phyloP scores from a whole-genome alignment of 176 grass and related monocot species.

The Raddia distichophylla region DNA sequence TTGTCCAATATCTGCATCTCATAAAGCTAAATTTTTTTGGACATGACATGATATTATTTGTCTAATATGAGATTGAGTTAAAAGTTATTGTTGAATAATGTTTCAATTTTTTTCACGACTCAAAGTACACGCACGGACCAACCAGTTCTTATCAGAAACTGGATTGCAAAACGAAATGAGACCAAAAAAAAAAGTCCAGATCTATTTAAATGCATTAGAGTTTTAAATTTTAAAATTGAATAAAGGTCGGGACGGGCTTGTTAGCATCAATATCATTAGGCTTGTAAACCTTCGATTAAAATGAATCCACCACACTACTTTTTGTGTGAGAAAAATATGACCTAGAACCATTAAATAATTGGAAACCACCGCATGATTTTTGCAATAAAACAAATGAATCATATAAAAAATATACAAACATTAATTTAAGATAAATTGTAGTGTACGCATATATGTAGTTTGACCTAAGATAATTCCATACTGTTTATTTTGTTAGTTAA shows the following conservation, averaged over 20 bases:
- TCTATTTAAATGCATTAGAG: neutral
- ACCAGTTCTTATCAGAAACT: neutral
- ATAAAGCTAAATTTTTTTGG: no score
- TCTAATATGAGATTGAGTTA: no score
- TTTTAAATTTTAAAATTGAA: neutral
- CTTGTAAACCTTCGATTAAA: neutral
- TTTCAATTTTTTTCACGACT: neutral
- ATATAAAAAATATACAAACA: no score
- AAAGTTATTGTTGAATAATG: neutral
- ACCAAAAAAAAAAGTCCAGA: neutral
- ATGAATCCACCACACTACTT: neutral
- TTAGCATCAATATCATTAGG: neutral
- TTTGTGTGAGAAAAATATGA: neutral
- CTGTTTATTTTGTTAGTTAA: no score
- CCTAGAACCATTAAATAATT: neutral
- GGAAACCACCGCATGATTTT: neutral
- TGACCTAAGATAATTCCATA: no score
- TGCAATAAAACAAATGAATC: neutral
- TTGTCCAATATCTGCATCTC: no score
- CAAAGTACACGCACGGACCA: neutral
- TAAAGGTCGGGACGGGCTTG: neutral
- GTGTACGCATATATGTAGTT: no score
- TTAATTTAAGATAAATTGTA: no score
- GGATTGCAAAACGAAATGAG: neutral
- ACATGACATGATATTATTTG: no score